Percentiles rank a stretch among this genome's conserved stretches.
Conservation (phyloP, 306 rosid genomes). For the Trifolium dubium region DNA sequence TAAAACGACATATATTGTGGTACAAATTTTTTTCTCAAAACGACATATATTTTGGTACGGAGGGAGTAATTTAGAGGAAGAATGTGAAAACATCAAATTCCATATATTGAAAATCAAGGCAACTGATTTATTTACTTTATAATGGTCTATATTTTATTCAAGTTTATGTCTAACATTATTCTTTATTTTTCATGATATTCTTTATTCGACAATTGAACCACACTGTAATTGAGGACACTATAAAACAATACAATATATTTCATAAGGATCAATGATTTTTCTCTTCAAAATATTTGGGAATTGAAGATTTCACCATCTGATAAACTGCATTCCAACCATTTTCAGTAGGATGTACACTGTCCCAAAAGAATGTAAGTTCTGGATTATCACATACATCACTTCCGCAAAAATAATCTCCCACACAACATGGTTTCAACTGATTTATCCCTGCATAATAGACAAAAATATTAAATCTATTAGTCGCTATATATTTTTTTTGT, state of each 20-base stretch:
- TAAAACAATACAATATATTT: not conserved
- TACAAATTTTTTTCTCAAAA: no score
- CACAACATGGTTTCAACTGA: constrained; percentile 46
- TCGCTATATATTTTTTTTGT: no score
- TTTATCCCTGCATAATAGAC: constrained; percentile 30
- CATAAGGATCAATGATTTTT: not conserved
- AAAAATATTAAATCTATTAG: no score
- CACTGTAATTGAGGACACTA: no score
- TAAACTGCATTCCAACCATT: constrained; percentile 29
- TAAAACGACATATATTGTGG: no score
- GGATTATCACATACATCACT: constrained; percentile 42
- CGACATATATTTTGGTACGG: no score
- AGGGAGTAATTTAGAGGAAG: no score
- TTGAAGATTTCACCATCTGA: not conserved
- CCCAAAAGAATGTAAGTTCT: constrained; percentile 42
- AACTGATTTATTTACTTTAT: not conserved
- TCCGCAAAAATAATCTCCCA: constrained; percentile 4
- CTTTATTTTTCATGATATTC: not conserved
- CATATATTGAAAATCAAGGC: not conserved
- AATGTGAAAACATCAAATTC: not conserved
- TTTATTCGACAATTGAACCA: not conserved
- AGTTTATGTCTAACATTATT: not conserved
- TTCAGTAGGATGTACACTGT: constrained; percentile 38
- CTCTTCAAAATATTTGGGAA: not conserved
- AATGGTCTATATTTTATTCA: not conserved